Evolutionary conservation across 2,329 filamentous ascomycete genomes (phyloP).

Genomic region (Dactylellina drechsleri): DNA sequence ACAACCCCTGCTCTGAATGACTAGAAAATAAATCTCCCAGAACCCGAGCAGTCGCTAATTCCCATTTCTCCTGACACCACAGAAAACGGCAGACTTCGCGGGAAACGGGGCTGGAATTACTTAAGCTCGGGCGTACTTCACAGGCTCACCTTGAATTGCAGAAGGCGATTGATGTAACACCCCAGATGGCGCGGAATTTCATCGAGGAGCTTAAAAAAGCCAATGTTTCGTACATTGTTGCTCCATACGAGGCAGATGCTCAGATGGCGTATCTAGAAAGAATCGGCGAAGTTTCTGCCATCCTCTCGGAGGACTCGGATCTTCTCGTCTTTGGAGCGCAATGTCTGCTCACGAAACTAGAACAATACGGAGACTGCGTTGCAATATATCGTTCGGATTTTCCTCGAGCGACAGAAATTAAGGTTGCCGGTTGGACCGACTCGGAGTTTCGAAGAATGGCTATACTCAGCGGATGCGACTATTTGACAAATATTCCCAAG

Average conservation of each 20-base stretch:
- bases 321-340: slow-evolving; percentile 94
- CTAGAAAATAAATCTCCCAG: background rate
- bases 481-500: slow-evolving; percentile 83
- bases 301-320: slow-evolving; percentile 96
- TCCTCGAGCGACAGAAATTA: slow-evolving; percentile 80
- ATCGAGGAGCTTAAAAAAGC: slow-evolving; percentile 90
- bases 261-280: slow-evolving; percentile 94
- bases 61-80: background rate
- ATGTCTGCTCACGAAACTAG: slow-evolving; percentile 88
- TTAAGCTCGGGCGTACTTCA: slow-evolving; percentile 80
- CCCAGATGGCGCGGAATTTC: slow-evolving; percentile 89
- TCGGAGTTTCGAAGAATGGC: slow-evolving; percentile 92
- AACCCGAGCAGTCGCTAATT: background rate
- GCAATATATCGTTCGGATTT: slow-evolving; percentile 92
- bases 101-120: slow-evolving; percentile 77
- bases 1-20: background rate
- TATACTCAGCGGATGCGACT: slow-evolving; percentile 95
- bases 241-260: slow-evolving; percentile 97
- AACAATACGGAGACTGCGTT: slow-evolving; percentile 90
- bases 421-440: slow-evolving; percentile 90
- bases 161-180: slow-evolving; percentile 94
- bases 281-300: slow-evolving; percentile 82
- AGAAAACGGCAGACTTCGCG: slow-evolving; percentile 58
- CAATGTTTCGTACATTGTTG: slow-evolving; percentile 86
- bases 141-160: slow-evolving; percentile 88